phyloP scores from a whole-genome alignment of 2,329 filamentous ascomycete genomes.

The Juglanconis juglandina region DNA sequence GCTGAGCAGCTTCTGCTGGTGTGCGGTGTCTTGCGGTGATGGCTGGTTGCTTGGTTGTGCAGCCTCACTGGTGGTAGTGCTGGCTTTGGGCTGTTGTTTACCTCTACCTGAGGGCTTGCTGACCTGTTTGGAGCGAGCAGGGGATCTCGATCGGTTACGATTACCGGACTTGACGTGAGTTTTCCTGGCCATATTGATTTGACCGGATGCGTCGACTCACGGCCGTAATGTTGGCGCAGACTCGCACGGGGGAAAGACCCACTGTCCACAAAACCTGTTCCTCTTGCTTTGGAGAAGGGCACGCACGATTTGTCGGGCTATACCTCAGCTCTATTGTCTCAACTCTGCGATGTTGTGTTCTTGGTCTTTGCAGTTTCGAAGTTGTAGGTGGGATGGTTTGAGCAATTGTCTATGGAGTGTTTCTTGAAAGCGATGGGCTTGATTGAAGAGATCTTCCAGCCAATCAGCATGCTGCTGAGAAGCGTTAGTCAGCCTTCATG shows the following conservation, averaged over 20 bases:
- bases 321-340: too few species aligned
- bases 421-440: not conserved
- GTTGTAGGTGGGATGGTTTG: too few species aligned
- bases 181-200: not conserved
- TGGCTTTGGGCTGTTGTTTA: not conserved
- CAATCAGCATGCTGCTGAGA: not conserved
- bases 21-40: not conserved
- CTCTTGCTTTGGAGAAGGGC: too few species aligned
- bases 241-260: too few species aligned
- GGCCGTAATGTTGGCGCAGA: too few species aligned
- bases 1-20: conserved; percentile 51
- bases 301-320: too few species aligned
- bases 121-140: not conserved
- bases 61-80: not conserved
- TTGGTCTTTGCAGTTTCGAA: too few species aligned
- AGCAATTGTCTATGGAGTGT: too few species aligned
- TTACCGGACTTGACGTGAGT: not conserved
- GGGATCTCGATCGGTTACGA: not conserved
- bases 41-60: not conserved
- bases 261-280: too few species aligned
- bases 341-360: too few species aligned
- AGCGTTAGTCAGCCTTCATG: not conserved
- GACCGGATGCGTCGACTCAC: not conserved
- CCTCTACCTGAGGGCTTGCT: not conserved
- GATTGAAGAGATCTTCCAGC: not conserved